Percentiles rank a stretch among this genome's conserved stretches.
Conservation (phyloP, 768 basidiomycete genomes). For the Boletus reticuloceps region DNA sequence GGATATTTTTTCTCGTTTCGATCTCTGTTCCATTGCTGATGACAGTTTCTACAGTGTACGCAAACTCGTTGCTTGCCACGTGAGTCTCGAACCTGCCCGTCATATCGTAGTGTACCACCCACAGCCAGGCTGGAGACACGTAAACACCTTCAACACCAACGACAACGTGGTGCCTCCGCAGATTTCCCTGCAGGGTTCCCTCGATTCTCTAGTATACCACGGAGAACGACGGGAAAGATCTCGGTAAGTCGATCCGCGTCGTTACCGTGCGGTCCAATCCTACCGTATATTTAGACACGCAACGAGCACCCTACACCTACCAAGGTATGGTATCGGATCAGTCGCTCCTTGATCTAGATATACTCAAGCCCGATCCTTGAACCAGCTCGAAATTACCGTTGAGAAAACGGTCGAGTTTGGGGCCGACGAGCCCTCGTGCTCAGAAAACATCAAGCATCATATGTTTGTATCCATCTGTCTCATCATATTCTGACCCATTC, state of each 20-base stretch:
- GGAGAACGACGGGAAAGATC: constrained; percentile 1
- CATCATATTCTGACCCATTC: not conserved
- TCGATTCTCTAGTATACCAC: constrained; percentile 21
- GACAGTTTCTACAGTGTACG: constrained; percentile 38
- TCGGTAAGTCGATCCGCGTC: constrained; percentile 9
- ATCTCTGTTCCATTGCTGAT: not conserved
- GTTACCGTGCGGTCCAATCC: not conserved
- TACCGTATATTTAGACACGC: constrained; percentile 7
- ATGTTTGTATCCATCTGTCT: not conserved
- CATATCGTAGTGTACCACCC: not conserved
- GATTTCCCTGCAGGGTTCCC: constrained; percentile 27
- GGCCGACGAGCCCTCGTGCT: constrained; percentile 7
- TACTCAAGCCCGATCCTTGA: not conserved
- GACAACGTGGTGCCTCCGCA: constrained; percentile 27
- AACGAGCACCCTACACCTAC: constrained; percentile 6
- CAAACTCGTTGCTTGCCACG: constrained; percentile 51
- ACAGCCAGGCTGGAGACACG: constrained; percentile 37
- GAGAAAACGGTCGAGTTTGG: constrained; percentile 30
- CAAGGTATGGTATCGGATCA: constrained; percentile 15
- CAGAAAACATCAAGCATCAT: not conserved
- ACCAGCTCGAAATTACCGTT: constrained; percentile 29
- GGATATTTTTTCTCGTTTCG: not conserved
- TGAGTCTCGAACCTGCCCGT: constrained; percentile 2
- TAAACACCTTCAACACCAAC: constrained; percentile 30
- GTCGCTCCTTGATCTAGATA: not conserved